Evolutionary conservation across 768 basidiomycete genomes (phyloP).

Genomic region (Piloderma croceum): DNA sequence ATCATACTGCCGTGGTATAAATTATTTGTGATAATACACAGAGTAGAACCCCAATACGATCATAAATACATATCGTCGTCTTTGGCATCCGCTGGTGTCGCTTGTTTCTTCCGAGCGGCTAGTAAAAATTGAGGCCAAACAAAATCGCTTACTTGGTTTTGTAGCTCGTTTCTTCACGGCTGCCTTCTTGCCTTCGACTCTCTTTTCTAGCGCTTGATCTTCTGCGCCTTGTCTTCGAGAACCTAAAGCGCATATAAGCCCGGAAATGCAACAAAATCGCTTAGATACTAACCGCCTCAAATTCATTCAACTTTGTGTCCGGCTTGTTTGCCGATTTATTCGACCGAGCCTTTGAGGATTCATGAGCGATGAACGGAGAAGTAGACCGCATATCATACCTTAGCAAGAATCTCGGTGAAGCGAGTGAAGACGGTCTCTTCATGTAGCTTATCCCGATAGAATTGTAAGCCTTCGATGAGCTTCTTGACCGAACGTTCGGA

Average conservation of each 20-base stretch:
- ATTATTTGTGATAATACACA: no score
- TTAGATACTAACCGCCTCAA: slow-evolving; percentile 60
- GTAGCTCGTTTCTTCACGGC: slow-evolving; percentile 72
- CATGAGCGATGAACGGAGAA: not conserved
- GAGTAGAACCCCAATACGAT: no score
- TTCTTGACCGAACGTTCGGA: slow-evolving; percentile 96
- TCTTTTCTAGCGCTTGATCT: slow-evolving; percentile 85
- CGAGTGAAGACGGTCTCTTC: slow-evolving; percentile 73
- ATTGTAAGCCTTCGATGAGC: slow-evolving; percentile 85
- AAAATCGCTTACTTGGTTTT: slow-evolving; percentile 11
- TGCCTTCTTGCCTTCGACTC: slow-evolving; percentile 76
- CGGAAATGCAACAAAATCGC: not conserved
- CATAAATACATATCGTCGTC: no score
- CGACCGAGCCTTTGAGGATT: slow-evolving; percentile 54
- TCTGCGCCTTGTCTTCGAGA: slow-evolving; percentile 89
- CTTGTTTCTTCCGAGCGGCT: no score
- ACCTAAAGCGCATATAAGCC: slow-evolving; percentile 44
- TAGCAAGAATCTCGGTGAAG: slow-evolving; percentile 87
- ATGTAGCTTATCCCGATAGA: slow-evolving; percentile 95
- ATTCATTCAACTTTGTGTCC: slow-evolving; percentile 90
- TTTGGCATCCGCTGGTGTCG: no score
- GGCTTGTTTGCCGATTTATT: slow-evolving; percentile 93
- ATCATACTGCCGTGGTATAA: no score
- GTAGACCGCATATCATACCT: slow-evolving; percentile 39
- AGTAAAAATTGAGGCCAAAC: no score